Percentiles rank a stretch among this genome's conserved stretches.
Conservation (phyloP, 345 rosid genomes). For the Citrus trifoliata region DNA sequence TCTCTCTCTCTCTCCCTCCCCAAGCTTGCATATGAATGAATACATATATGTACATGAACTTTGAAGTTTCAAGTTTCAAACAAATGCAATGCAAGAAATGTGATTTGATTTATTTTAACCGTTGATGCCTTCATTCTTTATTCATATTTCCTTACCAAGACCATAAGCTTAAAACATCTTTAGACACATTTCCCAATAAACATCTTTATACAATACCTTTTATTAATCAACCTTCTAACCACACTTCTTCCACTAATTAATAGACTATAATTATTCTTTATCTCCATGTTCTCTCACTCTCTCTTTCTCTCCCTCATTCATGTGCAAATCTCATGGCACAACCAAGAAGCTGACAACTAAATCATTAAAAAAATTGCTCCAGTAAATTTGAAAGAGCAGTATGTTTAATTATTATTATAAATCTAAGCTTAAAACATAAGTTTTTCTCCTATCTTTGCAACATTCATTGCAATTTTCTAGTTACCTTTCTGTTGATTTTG, state of each 20-base stretch:
- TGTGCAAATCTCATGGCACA: constrained; percentile 11
- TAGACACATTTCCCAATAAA: background rate
- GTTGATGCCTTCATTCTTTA: background rate
- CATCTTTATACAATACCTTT: no score
- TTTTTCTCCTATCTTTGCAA: background rate
- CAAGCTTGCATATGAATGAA: background rate
- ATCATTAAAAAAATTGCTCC: constrained; percentile 1
- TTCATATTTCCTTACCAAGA: background rate
- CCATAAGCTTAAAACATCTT: background rate
- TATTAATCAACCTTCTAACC: background rate
- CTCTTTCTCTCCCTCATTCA: background rate
- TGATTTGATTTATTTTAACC: background rate
- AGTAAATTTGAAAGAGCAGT: background rate
- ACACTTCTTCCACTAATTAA: background rate
- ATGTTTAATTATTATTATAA: background rate
- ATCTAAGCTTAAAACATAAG: background rate
- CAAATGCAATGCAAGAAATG: background rate
- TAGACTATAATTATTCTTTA: background rate
- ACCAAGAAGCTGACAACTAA: background rate
- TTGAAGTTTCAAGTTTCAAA: background rate
- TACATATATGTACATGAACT: background rate
- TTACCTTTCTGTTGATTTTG: background rate
- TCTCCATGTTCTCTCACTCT: background rate
- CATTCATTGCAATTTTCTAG: background rate
- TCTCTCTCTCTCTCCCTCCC: background rate